A percentile compares a stretch with the other conserved stretches of the same genome.
These are phyloP conservation scores for Xylaria scruposa DNA, from an alignment of 495 filamentous ascomycete species.

Conservation along the genomic window DNA sequence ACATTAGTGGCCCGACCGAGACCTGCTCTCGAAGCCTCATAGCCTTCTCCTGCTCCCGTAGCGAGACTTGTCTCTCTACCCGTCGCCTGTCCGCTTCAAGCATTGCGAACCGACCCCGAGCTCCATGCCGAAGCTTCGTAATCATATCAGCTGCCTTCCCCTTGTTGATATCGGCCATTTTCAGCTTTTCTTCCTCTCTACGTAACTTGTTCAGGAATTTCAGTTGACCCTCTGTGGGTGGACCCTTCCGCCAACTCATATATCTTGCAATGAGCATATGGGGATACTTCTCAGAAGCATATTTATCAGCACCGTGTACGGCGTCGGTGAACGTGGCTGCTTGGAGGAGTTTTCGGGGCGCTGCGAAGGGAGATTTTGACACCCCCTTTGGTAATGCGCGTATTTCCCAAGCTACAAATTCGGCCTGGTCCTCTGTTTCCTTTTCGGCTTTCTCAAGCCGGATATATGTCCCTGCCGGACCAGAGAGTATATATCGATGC, in stretches of 20 bases:
- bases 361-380: slow-evolving; percentile 63
- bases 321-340: slow-evolving; percentile 69
- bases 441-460: slow-evolving; percentile 61
- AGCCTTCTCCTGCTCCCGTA: slow-evolving; percentile 49
- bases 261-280: slow-evolving; percentile 61
- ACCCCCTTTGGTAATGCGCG: slow-evolving; percentile 43
- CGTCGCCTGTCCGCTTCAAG: slow-evolving; percentile 58
- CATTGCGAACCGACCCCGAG: slow-evolving; percentile 68
- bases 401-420: slow-evolving; percentile 48
- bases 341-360: slow-evolving; percentile 68
- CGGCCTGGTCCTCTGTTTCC: slow-evolving; percentile 26
- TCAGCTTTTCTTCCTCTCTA: slow-evolving; percentile 60
- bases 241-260: slow-evolving; percentile 69
- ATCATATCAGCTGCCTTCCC: slow-evolving; percentile 92
- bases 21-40: slow-evolving; percentile 60
- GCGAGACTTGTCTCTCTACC: slow-evolving; percentile 49
- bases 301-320: slow-evolving; percentile 83
- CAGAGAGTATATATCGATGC: slow-evolving; percentile 69
- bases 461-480: slow-evolving; percentile 62
- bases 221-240: slow-evolving; percentile 74
- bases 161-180: slow-evolving; percentile 66
- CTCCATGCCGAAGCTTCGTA: slow-evolving; percentile 85
- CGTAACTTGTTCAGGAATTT: slow-evolving; percentile 73
- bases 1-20: slow-evolving; percentile 68
- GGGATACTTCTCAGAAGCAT: slow-evolving; percentile 68